A percentile compares a stretch with the other conserved stretches of the same genome.
phyloP scores from a whole-genome alignment of 1,284 basidiomycete genomes.

The Xerocomus amazonicus region DNA sequence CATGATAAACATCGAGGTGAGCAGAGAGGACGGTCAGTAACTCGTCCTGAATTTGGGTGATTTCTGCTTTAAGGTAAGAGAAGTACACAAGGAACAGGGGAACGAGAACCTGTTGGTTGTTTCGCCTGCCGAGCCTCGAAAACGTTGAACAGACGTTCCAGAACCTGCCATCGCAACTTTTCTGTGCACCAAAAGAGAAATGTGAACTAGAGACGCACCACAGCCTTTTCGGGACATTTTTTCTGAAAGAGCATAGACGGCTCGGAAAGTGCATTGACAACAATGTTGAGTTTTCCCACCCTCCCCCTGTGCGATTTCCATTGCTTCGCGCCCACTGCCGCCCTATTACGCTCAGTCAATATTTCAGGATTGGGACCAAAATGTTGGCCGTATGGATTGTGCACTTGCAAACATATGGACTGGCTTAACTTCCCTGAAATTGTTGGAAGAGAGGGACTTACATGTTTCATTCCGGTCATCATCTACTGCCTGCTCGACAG shows the following conservation, averaged over 20 bases:
- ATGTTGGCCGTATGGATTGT: constrained; percentile 58
- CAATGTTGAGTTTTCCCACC: constrained; percentile 48
- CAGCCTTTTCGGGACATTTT: constrained; percentile 29
- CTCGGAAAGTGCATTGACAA: constrained; percentile 49
- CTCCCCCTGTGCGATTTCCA: constrained; percentile 50
- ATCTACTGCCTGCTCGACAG: constrained; percentile 14
- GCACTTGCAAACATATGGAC: constrained; percentile 19
- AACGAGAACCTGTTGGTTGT: constrained; percentile 46
- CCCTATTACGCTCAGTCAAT: constrained; percentile 46
- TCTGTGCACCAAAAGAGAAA: neutral
- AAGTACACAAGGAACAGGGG: neutral
- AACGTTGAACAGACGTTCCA: constrained; percentile 54
- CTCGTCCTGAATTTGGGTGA: constrained; percentile 57
- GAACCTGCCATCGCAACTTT: constrained; percentile 42
- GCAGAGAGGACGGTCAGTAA: constrained; percentile 62
- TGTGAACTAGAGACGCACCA: constrained; percentile 20
- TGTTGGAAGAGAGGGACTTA: constrained; percentile 13
- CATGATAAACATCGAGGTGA: constrained; percentile 73
- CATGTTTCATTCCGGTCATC: constrained; percentile 25
- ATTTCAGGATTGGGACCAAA: constrained; percentile 54
- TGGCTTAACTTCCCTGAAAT: neutral
- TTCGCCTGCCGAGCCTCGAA: constrained; percentile 54
- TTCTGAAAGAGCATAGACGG: constrained; percentile 25
- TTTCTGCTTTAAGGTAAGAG: constrained; percentile 39
- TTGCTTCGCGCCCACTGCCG: constrained; percentile 44